Evolutionary conservation across 2,329 filamentous ascomycete genomes (phyloP).

Genomic region (Raffaelea deltoideospora): DNA sequence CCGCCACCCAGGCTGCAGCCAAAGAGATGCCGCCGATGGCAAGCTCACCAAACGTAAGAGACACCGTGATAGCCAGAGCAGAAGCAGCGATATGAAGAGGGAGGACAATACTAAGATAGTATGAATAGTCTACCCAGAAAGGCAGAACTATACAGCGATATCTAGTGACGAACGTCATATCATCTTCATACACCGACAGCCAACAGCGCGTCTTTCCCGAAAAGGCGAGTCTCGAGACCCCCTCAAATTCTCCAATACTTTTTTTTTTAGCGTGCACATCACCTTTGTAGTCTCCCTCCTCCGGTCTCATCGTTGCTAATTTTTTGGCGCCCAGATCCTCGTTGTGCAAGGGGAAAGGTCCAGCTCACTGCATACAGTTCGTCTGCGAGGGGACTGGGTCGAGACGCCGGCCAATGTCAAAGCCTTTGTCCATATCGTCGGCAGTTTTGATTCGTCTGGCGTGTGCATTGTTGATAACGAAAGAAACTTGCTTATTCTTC

Average conservation of each 20-base stretch:
- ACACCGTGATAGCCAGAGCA: neutral
- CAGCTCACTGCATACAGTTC: constrained; percentile 50
- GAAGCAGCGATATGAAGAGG: constrained; percentile 7
- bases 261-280: neutral
- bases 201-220: constrained; percentile 46
- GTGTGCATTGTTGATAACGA: constrained; percentile 72
- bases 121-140: constrained; percentile 47
- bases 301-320: neutral
- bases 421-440: constrained; percentile 76
- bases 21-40: constrained; percentile 1
- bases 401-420: constrained; percentile 54
- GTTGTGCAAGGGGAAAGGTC: constrained; percentile 67
- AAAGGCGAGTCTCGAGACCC: constrained; percentile 42
- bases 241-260: too few species aligned
- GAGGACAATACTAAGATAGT: constrained; percentile 43
- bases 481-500: constrained; percentile 73
- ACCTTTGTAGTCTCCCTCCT: neutral
- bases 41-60: constrained; percentile 42
- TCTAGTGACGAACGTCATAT: constrained; percentile 58
- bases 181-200: constrained; percentile 51
- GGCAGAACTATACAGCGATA: constrained; percentile 74
- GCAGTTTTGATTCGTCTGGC: constrained; percentile 52
- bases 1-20: constrained; percentile 49
- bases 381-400: constrained; percentile 73
- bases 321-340: constrained; percentile 43